Conservation (phyloP, 139 green algal genomes). For the Marvania coccoides region DNA sequence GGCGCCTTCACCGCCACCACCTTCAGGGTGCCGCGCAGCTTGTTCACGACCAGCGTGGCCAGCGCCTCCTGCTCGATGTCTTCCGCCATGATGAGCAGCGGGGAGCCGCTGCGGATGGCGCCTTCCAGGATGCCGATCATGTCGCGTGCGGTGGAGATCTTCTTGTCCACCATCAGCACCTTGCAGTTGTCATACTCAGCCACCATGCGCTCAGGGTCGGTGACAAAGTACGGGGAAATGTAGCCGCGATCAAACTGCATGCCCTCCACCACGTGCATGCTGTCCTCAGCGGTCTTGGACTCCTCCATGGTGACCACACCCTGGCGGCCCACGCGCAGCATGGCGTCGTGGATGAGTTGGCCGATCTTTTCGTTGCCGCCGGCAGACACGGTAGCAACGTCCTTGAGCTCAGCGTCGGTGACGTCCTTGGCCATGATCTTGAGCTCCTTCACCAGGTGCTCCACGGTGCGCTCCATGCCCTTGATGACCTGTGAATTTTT, state of each 20-base stretch:
- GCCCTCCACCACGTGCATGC: conserved; percentile 95
- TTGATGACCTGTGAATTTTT: conserved; percentile 82
- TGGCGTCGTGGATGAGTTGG: conserved; percentile 90
- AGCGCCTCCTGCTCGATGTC: conserved; percentile 99
- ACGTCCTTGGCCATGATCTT: conserved; percentile 70
- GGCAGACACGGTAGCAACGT: conserved; percentile 94
- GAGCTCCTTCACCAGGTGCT: conserved; percentile 80
- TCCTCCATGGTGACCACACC: conserved; percentile 99
- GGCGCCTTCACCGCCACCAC: conserved; percentile 90
- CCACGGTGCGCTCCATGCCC: conserved; percentile 87
- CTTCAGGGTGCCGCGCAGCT: conserved; percentile 94
- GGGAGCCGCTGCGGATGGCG: conserved; percentile 85
- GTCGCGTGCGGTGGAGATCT: conserved; percentile 93
- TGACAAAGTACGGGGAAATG: conserved; percentile 99
- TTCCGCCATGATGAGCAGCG: conserved; percentile 97
- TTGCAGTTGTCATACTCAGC: conserved; percentile 79
- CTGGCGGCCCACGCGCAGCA: conserved; percentile 83
- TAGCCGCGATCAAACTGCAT: conserved; percentile 99
- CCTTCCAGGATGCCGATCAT: conserved; percentile 93
- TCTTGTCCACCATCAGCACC: conserved; percentile 99
- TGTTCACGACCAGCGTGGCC: conserved; percentile 99
- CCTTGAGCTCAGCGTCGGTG: conserved; percentile 66
- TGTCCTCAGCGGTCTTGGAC: conserved; percentile 91
- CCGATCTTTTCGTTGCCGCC: conserved; percentile 91
- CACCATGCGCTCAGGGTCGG: conserved; percentile 97